These are phyloP conservation scores for Candida wancherniae DNA, from an alignment of 805 yeast genomes.

Conservation along the genomic window DNA sequence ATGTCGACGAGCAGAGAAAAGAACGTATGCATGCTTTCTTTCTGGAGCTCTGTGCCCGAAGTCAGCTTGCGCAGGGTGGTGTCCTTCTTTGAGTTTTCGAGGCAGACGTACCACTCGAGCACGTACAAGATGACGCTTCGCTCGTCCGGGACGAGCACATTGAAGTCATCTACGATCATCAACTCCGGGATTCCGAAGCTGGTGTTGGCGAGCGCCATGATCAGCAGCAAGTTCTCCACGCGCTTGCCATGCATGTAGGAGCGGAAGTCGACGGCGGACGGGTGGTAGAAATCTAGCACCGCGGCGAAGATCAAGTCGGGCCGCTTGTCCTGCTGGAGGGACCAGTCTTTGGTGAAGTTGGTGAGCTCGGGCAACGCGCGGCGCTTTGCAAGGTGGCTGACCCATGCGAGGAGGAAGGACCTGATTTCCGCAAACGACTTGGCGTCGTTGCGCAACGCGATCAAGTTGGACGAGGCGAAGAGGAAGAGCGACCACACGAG, in stretches of 20 bases:
- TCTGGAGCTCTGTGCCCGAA: neutral
- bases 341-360: slow-evolving; percentile 57
- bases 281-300: slow-evolving; percentile 26
- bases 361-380: slow-evolving; percentile 24
- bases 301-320: slow-evolving; percentile 44
- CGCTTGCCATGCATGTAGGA: slow-evolving; percentile 20
- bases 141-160: slow-evolving; percentile 51
- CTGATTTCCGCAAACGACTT: slow-evolving; percentile 30
- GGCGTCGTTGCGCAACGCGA: slow-evolving; percentile 18
- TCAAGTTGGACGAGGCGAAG: slow-evolving; percentile 30
- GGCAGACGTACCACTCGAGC: slow-evolving; percentile 51
- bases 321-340: slow-evolving; percentile 37
- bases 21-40: slow-evolving; percentile 5
- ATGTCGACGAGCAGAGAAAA: slow-evolving; percentile 8
- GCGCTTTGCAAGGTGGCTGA: slow-evolving; percentile 32
- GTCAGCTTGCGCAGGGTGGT: neutral
- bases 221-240: slow-evolving; percentile 17
- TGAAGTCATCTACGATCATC: slow-evolving; percentile 52
- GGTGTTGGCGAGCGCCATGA: slow-evolving; percentile 41
- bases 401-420: slow-evolving; percentile 43
- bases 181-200: slow-evolving; percentile 47
- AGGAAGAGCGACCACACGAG: slow-evolving; percentile 47
- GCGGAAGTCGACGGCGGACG: slow-evolving; percentile 18
- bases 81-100: slow-evolving; percentile 17
- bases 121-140: slow-evolving; percentile 54